A percentile compares a stretch with the other conserved stretches of the same genome.
Evolutionary conservation across 305 asterid species (phyloP).

Genomic region (Fraxinus baroniana): DNA sequence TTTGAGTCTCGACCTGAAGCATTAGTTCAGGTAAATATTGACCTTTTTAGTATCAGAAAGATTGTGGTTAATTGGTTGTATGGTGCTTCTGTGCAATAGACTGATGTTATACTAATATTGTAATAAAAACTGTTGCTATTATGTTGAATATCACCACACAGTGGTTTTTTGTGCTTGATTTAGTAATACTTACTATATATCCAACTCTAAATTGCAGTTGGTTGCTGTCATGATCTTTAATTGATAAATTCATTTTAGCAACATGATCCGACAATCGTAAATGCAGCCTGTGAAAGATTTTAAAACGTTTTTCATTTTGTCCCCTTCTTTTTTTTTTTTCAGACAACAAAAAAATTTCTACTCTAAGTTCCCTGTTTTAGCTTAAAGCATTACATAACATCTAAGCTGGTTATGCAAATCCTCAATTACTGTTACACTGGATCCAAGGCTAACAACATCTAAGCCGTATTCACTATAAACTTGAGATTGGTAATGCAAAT

Average conservation of each 20-base stretch:
- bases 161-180: background rate
- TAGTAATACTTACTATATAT: background rate
- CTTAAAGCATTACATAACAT: background rate
- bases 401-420: background rate
- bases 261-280: background rate
- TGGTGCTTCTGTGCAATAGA: background rate
- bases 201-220: background rate
- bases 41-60: background rate
- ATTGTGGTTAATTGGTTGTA: slow-evolving; percentile 13
- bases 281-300: background rate
- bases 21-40: slow-evolving; percentile 72
- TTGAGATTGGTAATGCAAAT: background rate
- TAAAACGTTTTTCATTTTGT: background rate
- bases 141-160: slow-evolving; percentile 4
- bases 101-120: background rate
- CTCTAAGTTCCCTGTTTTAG: background rate
- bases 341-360: background rate
- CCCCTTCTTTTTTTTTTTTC: background rate
- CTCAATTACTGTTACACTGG: background rate
- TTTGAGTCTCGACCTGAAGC: slow-evolving; percentile 99
- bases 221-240: background rate
- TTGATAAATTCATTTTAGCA: background rate
- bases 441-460: background rate
- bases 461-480: background rate
- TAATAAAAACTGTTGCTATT: background rate